Evolutionary conservation across 305 asterid species (phyloP).

Genomic region (Salvia sclarea): DNA sequence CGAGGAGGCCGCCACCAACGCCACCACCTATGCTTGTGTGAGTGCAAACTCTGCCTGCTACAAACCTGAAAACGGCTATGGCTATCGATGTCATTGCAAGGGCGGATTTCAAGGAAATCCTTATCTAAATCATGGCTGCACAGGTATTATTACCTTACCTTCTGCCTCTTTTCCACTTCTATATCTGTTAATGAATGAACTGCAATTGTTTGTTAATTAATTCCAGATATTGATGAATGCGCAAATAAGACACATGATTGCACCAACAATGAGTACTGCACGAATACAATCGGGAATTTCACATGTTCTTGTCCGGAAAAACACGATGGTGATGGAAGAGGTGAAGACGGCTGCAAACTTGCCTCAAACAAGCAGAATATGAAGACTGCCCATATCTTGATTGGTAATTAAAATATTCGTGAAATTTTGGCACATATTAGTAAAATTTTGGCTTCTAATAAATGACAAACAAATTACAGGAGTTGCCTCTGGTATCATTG

Average conservation of each 20-base stretch:
- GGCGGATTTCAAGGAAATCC: slow-evolving; percentile 49
- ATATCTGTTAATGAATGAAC: too few relatives aligned
- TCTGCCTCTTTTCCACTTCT: neutral
- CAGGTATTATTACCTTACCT: slow-evolving; percentile 23
- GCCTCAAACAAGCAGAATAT: neutral
- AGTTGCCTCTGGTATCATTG: slow-evolving; percentile 16
- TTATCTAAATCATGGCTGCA: slow-evolving; percentile 37
- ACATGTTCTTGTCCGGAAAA: slow-evolving; percentile 28
- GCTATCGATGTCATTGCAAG: slow-evolving; percentile 42
- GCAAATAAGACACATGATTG: neutral
- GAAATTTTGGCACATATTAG: neutral
- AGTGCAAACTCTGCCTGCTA: slow-evolving; percentile 28
- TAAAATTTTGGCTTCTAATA: neutral
- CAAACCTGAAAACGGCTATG: slow-evolving; percentile 30
- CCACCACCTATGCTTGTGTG: slow-evolving; percentile 25
- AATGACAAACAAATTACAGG: slow-evolving; percentile 19
- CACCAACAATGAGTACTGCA: slow-evolving; percentile 1
- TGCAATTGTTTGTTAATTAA: neutral
- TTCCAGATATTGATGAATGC: slow-evolving; percentile 37
- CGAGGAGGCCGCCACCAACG: slow-evolving; percentile 9
- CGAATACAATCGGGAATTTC: slow-evolving; percentile 8
- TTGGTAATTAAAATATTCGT: neutral
- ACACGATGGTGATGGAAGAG: slow-evolving; percentile 40
- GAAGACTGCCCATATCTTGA: neutral
- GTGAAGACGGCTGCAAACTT: slow-evolving; percentile 33